Percentiles rank a stretch among this genome's conserved stretches.
Evolutionary conservation across 768 basidiomycete genomes (phyloP).

Genomic region (Amanita brunnescens): DNA sequence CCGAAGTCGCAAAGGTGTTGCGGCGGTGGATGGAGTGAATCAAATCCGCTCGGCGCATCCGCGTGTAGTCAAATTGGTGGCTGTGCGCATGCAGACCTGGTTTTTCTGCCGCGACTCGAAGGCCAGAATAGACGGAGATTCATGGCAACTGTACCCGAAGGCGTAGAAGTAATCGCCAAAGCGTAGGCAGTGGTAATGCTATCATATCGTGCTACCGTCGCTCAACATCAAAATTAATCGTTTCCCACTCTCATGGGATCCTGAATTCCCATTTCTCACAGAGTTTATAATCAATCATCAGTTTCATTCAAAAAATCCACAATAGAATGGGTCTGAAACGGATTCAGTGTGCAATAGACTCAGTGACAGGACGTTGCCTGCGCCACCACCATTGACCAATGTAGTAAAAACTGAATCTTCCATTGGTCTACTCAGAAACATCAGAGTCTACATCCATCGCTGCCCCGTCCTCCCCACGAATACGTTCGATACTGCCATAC

Average conservation of each 20-base stretch:
- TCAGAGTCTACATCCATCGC: conserved; percentile 37
- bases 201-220: too few relatives aligned
- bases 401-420: not conserved
- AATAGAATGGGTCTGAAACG: too few relatives aligned
- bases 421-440: conserved; percentile 17
- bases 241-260: conserved; percentile 1
- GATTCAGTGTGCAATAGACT: not conserved
- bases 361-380: not conserved
- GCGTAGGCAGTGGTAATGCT: not conserved
- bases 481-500: conserved; percentile 51
- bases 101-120: too few relatives aligned
- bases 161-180: too few relatives aligned
- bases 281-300: too few relatives aligned
- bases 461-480: conserved; percentile 45
- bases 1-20: not conserved
- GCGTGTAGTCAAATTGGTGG: not conserved
- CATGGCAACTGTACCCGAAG: too few relatives aligned
- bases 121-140: too few relatives aligned
- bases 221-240: not conserved
- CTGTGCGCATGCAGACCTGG: too few relatives aligned
- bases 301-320: too few relatives aligned
- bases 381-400: not conserved
- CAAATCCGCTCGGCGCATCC: not conserved
- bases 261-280: not conserved
- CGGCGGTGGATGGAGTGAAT: not conserved